Base-by-base conservation (phyloP, 352 stramenopile species). In the Hyaloperonospora arabidopsidis region DNA sequence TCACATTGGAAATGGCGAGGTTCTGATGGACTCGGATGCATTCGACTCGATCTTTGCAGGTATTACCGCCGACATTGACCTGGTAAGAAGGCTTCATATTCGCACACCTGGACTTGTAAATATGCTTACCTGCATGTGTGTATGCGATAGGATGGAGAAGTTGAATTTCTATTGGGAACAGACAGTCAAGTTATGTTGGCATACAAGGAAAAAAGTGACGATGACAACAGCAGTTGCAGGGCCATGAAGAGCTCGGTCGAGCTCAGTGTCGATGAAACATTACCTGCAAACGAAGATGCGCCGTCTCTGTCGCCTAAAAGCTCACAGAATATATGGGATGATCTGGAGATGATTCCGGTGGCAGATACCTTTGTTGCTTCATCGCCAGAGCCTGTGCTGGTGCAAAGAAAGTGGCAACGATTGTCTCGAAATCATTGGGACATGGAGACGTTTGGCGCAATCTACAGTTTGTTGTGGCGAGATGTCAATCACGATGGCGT, bases 401-500 rank as follows among this genome's bases (percentile, higher is more conserved):
- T 39, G 19, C 52, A 40, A 22, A 41, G 59, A 49, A 68, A 64
- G 11, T 89, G 79, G 79, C 41, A 59, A 7, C 52, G 63, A 34
- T 25, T 83, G 23, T 28, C 61, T 1, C 39, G 51, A 6, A 38
- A 51, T 1, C 32, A 59, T 8, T 87, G 75, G 73, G 49, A 76
- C 38, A 49, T 91, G 29, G 60, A 85, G 17, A 73, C 64, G 0
- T 87, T 87, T 47, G 80, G 80, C 0, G 54, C 67, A 29, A 77
- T 91, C 59, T 91, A 89, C 67, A 87, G 76, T 50, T 64, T 91
- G n/a, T 47, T 75, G 4, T 79, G 67, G 61, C 54, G 76, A 40
- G 80, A 91, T 54, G 45, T 88, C 12, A 89, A 91, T 46, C 52
- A 54, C 44, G 78, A 91, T 28, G 78, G 78, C 34, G 69, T 87